Conservation (phyloP, 768 basidiomycete species). For the Imleria badia region DNA sequence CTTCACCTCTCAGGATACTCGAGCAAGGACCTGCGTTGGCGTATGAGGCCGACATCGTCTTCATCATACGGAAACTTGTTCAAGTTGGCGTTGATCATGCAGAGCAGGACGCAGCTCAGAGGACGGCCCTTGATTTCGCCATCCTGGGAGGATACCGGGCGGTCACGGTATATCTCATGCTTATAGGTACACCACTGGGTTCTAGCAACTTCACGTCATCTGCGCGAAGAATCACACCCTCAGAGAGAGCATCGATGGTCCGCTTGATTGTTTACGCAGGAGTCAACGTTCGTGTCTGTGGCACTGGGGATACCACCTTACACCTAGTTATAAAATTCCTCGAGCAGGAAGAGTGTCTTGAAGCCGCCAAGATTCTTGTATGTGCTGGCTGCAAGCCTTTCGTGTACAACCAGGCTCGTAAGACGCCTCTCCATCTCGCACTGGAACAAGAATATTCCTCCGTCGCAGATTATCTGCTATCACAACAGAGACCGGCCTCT, state of each 20-base stretch:
- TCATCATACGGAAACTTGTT: slow-evolving; percentile 7
- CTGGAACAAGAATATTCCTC: not conserved
- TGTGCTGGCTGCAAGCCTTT: not conserved
- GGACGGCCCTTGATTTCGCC: slow-evolving; percentile 1
- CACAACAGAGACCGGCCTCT: not conserved
- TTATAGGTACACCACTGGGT: not conserved
- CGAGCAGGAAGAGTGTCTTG: not conserved
- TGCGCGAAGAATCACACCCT: not conserved
- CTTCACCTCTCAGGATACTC: not conserved
- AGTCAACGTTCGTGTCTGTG: not conserved
- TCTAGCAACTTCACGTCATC: not conserved
- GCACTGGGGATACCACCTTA: no score
- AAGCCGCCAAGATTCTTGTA: not conserved
- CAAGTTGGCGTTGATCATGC: slow-evolving; percentile 1
- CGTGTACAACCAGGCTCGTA: not conserved
- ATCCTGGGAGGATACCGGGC: slow-evolving; percentile 1
- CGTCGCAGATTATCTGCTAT: not conserved
- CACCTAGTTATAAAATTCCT: no score
- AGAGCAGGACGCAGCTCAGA: not conserved
- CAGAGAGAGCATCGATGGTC: not conserved
- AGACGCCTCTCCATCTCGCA: slow-evolving; percentile 3
- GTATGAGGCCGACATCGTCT: slow-evolving; percentile 5
- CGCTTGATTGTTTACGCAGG: not conserved
- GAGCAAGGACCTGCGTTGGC: not conserved
- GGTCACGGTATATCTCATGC: not conserved